phyloP scores from a whole-genome alignment of 352 stramenopile genomes.

The Globisporangium nodosum region DNA sequence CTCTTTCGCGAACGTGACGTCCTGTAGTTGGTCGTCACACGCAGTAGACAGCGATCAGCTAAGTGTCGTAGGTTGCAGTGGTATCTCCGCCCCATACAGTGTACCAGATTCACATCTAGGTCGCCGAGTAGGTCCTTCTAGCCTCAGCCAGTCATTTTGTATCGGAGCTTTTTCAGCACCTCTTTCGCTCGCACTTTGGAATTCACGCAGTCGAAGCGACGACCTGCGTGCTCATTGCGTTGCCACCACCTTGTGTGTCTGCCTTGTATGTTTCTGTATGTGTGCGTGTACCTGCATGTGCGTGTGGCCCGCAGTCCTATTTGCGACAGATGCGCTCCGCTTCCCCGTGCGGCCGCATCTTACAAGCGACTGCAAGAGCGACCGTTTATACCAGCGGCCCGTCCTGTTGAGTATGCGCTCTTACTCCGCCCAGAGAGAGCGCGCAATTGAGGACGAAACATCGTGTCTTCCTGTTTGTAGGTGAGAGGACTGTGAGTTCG shows the following conservation, averaged over 20 bases:
- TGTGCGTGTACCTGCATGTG: background rate
- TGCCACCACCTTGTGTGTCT: background rate
- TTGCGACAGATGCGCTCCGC: conserved; percentile 76
- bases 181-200: no score
- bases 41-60: background rate
- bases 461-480: background rate
- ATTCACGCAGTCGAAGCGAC: no score
- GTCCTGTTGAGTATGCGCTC: conserved; percentile 82
- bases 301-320: conserved; percentile 52
- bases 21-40: no score
- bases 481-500: background rate
- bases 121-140: background rate
- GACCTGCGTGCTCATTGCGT: no score
- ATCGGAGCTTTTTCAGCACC: background rate
- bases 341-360: conserved; percentile 62
- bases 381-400: conserved; percentile 80
- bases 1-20: no score
- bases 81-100: background rate
- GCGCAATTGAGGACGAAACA: conserved; percentile 84
- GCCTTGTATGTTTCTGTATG: conserved; percentile 5
- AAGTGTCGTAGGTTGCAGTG: background rate
- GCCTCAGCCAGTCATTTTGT: conserved; percentile 14
- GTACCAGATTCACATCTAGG: conserved; percentile 5
- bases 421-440: conserved; percentile 57
- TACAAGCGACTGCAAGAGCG: conserved; percentile 83